Conservation (phyloP, 257 asterid genomes). For the Prunella vulgaris region DNA sequence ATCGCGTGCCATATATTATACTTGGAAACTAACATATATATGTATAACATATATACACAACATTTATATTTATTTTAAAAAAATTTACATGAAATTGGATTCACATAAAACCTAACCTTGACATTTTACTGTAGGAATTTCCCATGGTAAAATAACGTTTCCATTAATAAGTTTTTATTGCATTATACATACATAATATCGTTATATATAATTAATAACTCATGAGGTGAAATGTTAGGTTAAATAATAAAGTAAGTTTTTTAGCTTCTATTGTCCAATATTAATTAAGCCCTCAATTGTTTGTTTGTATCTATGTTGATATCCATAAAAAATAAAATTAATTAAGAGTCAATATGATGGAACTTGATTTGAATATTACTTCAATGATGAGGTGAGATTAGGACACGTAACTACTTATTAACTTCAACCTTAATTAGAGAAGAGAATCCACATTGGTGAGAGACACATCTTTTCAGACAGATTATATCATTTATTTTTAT, state of each 20-base stretch:
- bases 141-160: too few species aligned
- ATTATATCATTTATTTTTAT: too few species aligned
- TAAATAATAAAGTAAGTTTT: background rate
- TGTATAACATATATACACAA: too few species aligned
- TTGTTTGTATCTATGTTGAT: background rate
- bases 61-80: too few species aligned
- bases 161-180: background rate
- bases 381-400: background rate
- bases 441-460: too few species aligned
- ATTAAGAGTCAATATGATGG: background rate
- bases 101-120: too few species aligned
- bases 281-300: background rate
- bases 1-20: too few species aligned
- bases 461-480: too few species aligned
- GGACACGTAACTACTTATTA: background rate
- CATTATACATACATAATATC: background rate
- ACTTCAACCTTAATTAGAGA: slow-evolving; percentile 8
- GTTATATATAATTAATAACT: too few species aligned
- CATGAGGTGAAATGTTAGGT: background rate
- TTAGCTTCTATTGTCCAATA: background rate
- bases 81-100: too few species aligned
- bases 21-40: too few species aligned
- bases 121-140: too few species aligned
- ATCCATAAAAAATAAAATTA: background rate
- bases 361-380: background rate